These are phyloP conservation scores for Sporothrix luriei DNA, from an alignment of 2,329 filamentous ascomycete genomes.

Conservation along the genomic window DNA sequence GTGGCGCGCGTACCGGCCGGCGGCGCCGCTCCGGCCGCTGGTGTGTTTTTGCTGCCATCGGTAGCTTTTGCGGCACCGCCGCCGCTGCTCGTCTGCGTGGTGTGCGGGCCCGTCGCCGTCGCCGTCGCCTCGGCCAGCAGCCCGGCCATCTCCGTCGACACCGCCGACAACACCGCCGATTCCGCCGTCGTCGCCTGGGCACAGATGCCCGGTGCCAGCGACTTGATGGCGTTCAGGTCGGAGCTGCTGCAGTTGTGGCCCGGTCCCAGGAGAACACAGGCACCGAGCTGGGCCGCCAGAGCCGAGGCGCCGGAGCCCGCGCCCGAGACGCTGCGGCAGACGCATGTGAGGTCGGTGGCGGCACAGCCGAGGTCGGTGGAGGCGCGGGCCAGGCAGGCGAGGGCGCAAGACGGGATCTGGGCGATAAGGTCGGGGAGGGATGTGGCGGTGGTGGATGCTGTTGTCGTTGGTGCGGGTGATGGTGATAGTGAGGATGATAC, in stretches of 20 bases:
- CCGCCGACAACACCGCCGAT: slow-evolving; percentile 30
- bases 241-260: slow-evolving; percentile 26
- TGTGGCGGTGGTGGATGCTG: slow-evolving; percentile 10
- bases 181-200: slow-evolving; percentile 28
- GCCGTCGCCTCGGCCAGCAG: slow-evolving; percentile 22
- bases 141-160: slow-evolving; percentile 29
- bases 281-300: slow-evolving; percentile 31
- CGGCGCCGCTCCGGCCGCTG: slow-evolving; percentile 25
- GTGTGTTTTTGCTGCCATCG: neutral
- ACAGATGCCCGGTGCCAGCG: slow-evolving; percentile 34
- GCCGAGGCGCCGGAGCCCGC: slow-evolving; percentile 27
- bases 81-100: neutral
- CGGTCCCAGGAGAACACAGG: slow-evolving; percentile 35
- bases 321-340: slow-evolving; percentile 35
- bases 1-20: slow-evolving; percentile 28
- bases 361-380: slow-evolving; percentile 36
- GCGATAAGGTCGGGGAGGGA: slow-evolving; percentile 36
- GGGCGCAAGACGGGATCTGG: slow-evolving; percentile 38
- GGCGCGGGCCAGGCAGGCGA: slow-evolving; percentile 37
- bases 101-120: neutral
- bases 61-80: neutral
- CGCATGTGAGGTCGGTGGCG: slow-evolving; percentile 38
- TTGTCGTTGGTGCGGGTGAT: neutral
- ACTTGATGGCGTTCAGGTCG: slow-evolving; percentile 26
- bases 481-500: neutral